Evolutionary conservation across 1,284 basidiomycete species (phyloP), one percentile per base, ranked within the genome.

Genomic region (Sporisorium reilianum): DNA sequence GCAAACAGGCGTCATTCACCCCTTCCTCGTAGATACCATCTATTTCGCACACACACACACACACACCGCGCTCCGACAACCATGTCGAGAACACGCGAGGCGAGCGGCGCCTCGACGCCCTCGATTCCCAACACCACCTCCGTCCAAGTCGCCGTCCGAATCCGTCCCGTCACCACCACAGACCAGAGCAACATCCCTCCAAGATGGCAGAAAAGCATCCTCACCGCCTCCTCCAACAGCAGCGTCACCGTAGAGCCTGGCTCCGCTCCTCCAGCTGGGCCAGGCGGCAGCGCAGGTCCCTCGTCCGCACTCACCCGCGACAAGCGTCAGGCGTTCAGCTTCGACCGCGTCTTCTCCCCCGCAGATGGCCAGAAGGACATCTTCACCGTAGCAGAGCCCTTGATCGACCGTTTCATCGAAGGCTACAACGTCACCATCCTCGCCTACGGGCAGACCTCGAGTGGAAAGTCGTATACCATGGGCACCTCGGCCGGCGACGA

Each of bases 351-450:
- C 54, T 91, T 96, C 79, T 89, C 90, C 3, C 93, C 93, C 28
- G 87, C 90, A 41, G 90, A 93, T 38, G 91, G 91, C 0, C 96
- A 99, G 85, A 89, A 91, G 85, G 89, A 91, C 38, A 89, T 98
- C 76, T 99, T 93, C 86, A 88, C 89, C 7, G 93, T 93, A 25
- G 93, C 94, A 7, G 89, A 91, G 63, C 92, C 93, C 25, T 90
- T 97, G 75, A 89, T 98, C 70, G 90, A 91, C 30, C 92, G 93
- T 73, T 99, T 98, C 85, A 84, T 97, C 49, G 93, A 95, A 81
- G 96, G 96, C 12, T 96, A 95, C 87, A 99, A 99, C 86, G 96
- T 95, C 73, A 99, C 97, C 40, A 92, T 99, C 70, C 89, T 99
- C 68, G 96, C 96, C 56, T 99, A 99, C 86, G 96, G 97, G 14